A percentile compares a stretch with the other conserved stretches of the same genome.
Conservation (phyloP, 192 early-diverging fungal genomes). For the Lunasporangiospora selenospora region DNA sequence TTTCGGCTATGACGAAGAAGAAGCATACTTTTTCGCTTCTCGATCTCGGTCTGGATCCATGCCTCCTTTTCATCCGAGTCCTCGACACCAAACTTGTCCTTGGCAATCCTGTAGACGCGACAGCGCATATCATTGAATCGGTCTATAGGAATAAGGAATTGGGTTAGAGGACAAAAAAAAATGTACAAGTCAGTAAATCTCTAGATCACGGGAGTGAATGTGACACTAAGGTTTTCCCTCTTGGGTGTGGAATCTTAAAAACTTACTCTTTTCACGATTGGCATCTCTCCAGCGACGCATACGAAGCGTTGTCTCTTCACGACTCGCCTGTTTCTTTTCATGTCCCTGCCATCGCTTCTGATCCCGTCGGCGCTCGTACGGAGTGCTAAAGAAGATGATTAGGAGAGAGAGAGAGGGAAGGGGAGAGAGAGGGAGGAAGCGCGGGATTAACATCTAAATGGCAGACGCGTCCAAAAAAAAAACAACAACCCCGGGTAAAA, state of each 20-base stretch:
- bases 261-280: conserved; percentile 57
- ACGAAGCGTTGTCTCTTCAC: conserved; percentile 57
- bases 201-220: too few relatives aligned
- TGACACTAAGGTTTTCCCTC: too few relatives aligned
- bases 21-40: conserved; percentile 48
- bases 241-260: too few relatives aligned
- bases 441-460: too few relatives aligned
- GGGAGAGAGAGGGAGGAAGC: neutral
- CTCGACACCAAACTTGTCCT: conserved; percentile 65
- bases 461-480: too few relatives aligned
- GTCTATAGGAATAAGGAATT: conserved; percentile 19
- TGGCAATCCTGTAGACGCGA: conserved; percentile 72
- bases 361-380: conserved; percentile 57
- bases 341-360: conserved; percentile 62
- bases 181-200: too few relatives aligned
- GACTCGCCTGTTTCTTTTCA: conserved; percentile 59
- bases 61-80: conserved; percentile 65
- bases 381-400: conserved; percentile 31
- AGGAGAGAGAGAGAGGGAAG: neutral
- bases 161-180: neutral
- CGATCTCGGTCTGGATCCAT: conserved; percentile 72
- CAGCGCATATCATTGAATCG: conserved; percentile 74
- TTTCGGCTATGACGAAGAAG: conserved; percentile 38
- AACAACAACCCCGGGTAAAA: too few relatives aligned
- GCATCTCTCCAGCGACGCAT: conserved; percentile 60